Conservation (phyloP, 371 early-diverging fungal species). For the Parasitella parasitica region DNA sequence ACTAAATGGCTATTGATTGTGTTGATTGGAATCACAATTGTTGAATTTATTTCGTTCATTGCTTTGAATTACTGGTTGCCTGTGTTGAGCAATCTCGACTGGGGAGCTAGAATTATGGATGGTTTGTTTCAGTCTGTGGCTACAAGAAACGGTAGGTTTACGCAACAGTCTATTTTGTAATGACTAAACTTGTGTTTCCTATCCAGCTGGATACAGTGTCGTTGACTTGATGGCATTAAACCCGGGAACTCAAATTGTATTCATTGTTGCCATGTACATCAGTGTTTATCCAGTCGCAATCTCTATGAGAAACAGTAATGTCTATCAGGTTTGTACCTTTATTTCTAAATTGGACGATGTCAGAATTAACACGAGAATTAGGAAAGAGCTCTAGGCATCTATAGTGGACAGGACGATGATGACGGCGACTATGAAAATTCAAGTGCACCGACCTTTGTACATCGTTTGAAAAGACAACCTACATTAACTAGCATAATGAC, state of each 20-base stretch:
- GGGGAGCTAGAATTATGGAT: slow-evolving; percentile 33
- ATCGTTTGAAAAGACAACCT: slow-evolving; percentile 30
- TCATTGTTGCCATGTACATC: slow-evolving; percentile 41
- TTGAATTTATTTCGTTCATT: slow-evolving; percentile 35
- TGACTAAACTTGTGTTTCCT: not conserved
- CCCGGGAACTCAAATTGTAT: slow-evolving; percentile 31
- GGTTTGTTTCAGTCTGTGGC: slow-evolving; percentile 43
- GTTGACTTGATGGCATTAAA: slow-evolving; percentile 31
- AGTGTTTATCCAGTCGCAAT: slow-evolving; percentile 40
- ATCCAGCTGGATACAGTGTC: slow-evolving; percentile 31
- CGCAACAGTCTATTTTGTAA: not conserved
- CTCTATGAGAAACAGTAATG: slow-evolving; percentile 42
- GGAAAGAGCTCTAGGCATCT: slow-evolving; percentile 53
- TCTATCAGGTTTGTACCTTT: slow-evolving; percentile 35
- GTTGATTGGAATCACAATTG: slow-evolving; percentile 28
- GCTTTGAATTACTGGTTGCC: slow-evolving; percentile 41
- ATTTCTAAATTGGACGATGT: not conserved
- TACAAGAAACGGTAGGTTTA: slow-evolving; percentile 47
- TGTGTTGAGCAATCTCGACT: slow-evolving; percentile 26
- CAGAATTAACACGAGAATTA: not conserved
- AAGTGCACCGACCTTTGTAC: not conserved
- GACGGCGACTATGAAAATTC: slow-evolving; percentile 14
- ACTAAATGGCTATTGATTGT: slow-evolving; percentile 44
- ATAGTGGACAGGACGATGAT: slow-evolving; percentile 26
- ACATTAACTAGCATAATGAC: slow-evolving; percentile 44